These are phyloP conservation scores for Xylariaceae sp. DNA, from an alignment of 2,329 filamentous ascomycete genomes.

Conservation along the genomic window DNA sequence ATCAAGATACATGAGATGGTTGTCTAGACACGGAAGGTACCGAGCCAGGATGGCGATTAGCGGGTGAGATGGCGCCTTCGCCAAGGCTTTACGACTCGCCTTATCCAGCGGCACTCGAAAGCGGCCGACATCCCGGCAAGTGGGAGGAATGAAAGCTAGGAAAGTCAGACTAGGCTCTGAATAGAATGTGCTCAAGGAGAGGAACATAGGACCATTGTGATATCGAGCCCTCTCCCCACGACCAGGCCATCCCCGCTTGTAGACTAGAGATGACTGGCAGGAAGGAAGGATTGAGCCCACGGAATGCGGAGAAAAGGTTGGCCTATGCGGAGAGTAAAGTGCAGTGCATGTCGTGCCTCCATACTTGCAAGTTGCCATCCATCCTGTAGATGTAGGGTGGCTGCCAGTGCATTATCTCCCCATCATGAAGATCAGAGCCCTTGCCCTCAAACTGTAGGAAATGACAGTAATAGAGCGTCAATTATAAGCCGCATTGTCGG, in stretches of 20 bases:
- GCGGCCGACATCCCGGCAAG: too few relatives aligned
- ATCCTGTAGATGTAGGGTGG: neutral
- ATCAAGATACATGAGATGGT: too few relatives aligned
- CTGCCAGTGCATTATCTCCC: neutral
- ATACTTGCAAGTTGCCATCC: too few relatives aligned
- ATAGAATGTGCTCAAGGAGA: conserved; percentile 32
- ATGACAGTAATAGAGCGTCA: too few relatives aligned
- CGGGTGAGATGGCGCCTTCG: conserved; percentile 17
- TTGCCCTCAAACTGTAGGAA: too few relatives aligned
- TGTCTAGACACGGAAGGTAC: conserved; percentile 1
- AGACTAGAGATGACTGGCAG: conserved; percentile 1
- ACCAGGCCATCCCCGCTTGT: conserved; percentile 12
- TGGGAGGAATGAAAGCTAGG: too few relatives aligned
- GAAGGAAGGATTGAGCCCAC: too few relatives aligned
- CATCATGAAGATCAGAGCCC: too few relatives aligned
- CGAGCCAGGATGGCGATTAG: conserved; percentile 7
- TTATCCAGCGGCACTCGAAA: conserved; percentile 13
- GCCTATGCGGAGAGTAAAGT: too few relatives aligned
- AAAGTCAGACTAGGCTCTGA: conserved; percentile 28
- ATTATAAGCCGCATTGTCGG: too few relatives aligned
- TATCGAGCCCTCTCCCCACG: conserved; percentile 6
- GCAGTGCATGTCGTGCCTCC: too few relatives aligned
- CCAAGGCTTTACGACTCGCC: conserved; percentile 21
- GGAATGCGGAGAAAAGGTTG: too few relatives aligned
- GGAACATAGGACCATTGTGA: conserved; percentile 21